A percentile compares a stretch with the other conserved stretches of the same genome.
Conservation (phyloP, 768 basidiomycete genomes). For the Hygrophoropsis aurantiaca region DNA sequence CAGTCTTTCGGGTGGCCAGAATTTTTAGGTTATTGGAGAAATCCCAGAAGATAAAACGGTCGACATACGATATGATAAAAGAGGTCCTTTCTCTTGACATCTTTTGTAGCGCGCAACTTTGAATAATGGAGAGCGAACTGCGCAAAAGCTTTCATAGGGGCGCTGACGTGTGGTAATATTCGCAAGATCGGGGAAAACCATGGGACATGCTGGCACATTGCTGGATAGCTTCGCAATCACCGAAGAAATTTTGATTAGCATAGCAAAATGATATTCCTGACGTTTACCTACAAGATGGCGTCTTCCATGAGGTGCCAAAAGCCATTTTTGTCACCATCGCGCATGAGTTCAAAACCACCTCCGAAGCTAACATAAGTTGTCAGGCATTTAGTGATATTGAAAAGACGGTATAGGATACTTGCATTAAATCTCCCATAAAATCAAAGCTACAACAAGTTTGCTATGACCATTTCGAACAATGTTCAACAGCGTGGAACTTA, state of each 20-base stretch:
- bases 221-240: background rate
- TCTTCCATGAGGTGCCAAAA: constrained; percentile 24
- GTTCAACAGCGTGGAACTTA: background rate
- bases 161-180: constrained; percentile 18
- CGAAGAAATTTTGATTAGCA: background rate
- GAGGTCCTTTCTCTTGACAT: background rate
- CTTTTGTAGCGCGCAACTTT: background rate
- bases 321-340: constrained; percentile 26
- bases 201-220: constrained; percentile 2
- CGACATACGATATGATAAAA: constrained; percentile 40
- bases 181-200: constrained; percentile 8
- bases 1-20: too few relatives aligned
- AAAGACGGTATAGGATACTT: constrained; percentile 4
- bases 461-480: background rate
- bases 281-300: constrained; percentile 13
- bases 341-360: constrained; percentile 29
- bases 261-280: background rate
- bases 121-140: constrained; percentile 10
- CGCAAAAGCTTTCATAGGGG: constrained; percentile 14
- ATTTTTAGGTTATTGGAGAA: too few relatives aligned
- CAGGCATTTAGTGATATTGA: background rate
- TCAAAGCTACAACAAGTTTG: constrained; percentile 18
- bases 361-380: constrained; percentile 24
- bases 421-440: constrained; percentile 33
- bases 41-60: background rate